Conservation (phyloP, 2,329 filamentous ascomycete species). For the Xylariaceae sp. region DNA sequence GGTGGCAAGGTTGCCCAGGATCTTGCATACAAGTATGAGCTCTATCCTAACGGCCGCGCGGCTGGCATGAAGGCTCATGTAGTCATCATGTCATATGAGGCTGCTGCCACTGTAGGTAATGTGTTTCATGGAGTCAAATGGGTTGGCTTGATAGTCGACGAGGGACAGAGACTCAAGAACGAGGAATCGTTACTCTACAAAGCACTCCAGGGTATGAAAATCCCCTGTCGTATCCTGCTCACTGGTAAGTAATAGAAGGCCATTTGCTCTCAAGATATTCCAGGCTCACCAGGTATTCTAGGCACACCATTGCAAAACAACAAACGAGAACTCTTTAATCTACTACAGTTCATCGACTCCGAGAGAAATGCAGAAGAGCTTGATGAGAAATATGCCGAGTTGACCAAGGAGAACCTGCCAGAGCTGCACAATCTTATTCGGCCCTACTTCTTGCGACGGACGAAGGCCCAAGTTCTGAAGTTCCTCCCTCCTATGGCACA, state of each 20-base stretch:
- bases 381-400: conserved; percentile 68
- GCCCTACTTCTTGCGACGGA: conserved; percentile 65
- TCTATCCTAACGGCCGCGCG: conserved; percentile 63
- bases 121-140: conserved; percentile 70
- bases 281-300: conserved; percentile 22
- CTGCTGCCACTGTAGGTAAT: conserved; percentile 68
- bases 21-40: conserved; percentile 74
- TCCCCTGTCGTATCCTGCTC: conserved; percentile 78
- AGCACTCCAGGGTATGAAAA: conserved; percentile 64
- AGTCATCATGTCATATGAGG: conserved; percentile 92
- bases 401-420: conserved; percentile 76
- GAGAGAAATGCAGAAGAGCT: conserved; percentile 62
- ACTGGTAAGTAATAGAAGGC: conserved; percentile 50
- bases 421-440: conserved; percentile 80
- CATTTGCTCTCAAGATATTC: not conserved
- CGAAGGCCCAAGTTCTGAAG: conserved; percentile 83
- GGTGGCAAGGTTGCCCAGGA: conserved; percentile 70
- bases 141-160: conserved; percentile 86
- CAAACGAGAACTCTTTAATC: conserved; percentile 86
- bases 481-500: conserved; percentile 92
- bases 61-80: conserved; percentile 80
- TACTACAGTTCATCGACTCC: conserved; percentile 89
- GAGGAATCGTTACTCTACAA: conserved; percentile 78
- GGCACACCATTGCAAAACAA: conserved; percentile 92
- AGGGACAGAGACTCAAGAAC: conserved; percentile 93